A percentile compares a stretch with the other conserved stretches of the same genome.
phyloP scores from a whole-genome alignment of 306 rosid genomes.

The Begonia peltatifolia region DNA sequence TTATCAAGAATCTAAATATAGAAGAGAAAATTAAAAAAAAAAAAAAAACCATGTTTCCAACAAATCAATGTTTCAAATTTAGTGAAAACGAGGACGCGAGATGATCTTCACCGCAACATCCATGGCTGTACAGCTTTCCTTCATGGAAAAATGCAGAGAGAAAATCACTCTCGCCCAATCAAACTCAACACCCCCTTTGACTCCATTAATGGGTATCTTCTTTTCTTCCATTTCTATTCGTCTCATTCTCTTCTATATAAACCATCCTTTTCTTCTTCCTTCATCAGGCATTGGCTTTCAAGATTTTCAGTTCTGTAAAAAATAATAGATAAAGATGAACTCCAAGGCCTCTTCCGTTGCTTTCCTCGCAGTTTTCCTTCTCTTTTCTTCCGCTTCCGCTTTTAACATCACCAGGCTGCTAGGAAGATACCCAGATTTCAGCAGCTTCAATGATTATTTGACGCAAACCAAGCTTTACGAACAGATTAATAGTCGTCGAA shows the following conservation, averaged over 20 bases:
- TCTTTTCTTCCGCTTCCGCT: constrained; percentile 19
- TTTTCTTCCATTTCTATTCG: not conserved
- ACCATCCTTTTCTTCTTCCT: not conserved
- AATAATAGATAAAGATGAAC: constrained; percentile 16
- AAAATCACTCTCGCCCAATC: constrained; percentile 13
- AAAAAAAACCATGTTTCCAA: too few species aligned
- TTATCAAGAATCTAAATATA: too few species aligned
- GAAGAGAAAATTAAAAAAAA: too few species aligned
- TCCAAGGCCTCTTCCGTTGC: constrained; percentile 23
- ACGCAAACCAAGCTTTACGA: constrained; percentile 39
- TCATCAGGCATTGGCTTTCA: constrained; percentile 3
- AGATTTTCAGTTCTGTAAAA: not conserved
- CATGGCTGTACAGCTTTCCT: too few species aligned
- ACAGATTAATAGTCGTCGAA: constrained; percentile 22
- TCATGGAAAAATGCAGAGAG: not conserved
- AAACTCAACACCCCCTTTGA: not conserved
- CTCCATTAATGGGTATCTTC: not conserved
- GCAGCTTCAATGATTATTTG: constrained; percentile 22
- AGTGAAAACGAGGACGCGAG: not conserved
- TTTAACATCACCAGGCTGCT: constrained; percentile 34
- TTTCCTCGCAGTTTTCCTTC: constrained; percentile 17
- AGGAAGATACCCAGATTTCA: constrained; percentile 12
- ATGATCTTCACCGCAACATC: too few species aligned
- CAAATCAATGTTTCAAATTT: too few species aligned
- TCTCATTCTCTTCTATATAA: constrained; percentile 1